phyloP scores from a whole-genome alignment of 192 early-diverging fungal species.

The Coemansia reversa region DNA sequence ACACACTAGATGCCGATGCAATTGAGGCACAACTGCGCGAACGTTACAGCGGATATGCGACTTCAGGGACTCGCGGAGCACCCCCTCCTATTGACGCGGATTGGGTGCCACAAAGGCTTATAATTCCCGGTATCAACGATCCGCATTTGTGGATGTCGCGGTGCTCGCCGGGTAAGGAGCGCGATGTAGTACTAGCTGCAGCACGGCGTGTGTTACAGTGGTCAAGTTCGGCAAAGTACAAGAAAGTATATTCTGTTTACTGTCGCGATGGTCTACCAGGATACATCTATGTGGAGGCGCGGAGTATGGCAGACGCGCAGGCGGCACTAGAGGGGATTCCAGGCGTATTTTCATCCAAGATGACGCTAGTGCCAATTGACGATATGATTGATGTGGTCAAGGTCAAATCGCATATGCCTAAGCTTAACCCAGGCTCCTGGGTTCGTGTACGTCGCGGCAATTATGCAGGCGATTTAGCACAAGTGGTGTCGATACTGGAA shows the following conservation, averaged over 20 bases:
- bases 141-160: conserved; percentile 90
- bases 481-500: conserved; percentile 69
- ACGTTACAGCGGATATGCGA: conserved; percentile 67
- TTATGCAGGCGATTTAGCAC: conserved; percentile 90
- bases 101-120: conserved; percentile 70
- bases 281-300: conserved; percentile 91
- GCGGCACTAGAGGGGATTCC: conserved; percentile 72
- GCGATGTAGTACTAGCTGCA: conserved; percentile 76
- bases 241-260: conserved; percentile 80
- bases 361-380: conserved; percentile 82
- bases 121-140: conserved; percentile 82
- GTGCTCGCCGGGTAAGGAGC: conserved; percentile 86
- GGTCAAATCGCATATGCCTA: conserved; percentile 63
- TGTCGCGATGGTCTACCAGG: conserved; percentile 80
- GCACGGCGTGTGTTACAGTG: conserved; percentile 76
- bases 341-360: conserved; percentile 66
- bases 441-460: conserved; percentile 89
- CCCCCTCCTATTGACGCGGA: conserved; percentile 55
- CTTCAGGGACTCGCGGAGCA: conserved; percentile 40
- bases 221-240: conserved; percentile 58
- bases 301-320: conserved; percentile 74
- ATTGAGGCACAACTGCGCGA: conserved; percentile 73
- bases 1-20: conserved; percentile 80
- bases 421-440: conserved; percentile 70
- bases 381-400: conserved; percentile 91